Base-by-base conservation (phyloP, 345 rosid species). In the Gossypium turneri region DNA sequence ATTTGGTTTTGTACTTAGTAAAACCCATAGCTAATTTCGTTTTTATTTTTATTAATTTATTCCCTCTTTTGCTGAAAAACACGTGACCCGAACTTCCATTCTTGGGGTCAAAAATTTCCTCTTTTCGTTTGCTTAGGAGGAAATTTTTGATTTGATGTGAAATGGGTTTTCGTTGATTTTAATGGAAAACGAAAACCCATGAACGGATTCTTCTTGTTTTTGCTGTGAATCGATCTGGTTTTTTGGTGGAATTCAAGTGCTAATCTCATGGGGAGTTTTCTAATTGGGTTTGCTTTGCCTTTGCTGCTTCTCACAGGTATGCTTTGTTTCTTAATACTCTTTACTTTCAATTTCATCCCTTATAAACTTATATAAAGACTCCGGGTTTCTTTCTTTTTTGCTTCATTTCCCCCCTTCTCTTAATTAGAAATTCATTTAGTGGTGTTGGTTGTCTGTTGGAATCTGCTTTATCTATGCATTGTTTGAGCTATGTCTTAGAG, bases 241-340 rank as follows among this genome's bases (percentile, higher is more conserved):
- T 52, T 75, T 57, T 75, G 70, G 81, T 73, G 71, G 77, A 25
- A 70, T 66, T 66, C 9, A 67, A 53, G 58, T 19, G 75, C 70
- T 59, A 47, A 69, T 80, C 73, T 72, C 74, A 90, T 90, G 94
- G 90, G 82, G 83, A 83, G 78, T 75, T 87, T 87, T 73, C 82
- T 91, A 66, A 79, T 81, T 57, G 94, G 98, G 77, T 88, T 88
- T 82, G 83, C 89, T 74, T 81, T 93, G 82, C 98, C 97, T 80
- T 75, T 88, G 81, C 83, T 93, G 72, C 94, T 91, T 81, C 79
- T 91, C 25, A 79, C 92, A 70, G 93, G 98, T 87, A 71, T 1
- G 72, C 45, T 43, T 59, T 52, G 45, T 16, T 58, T 67, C 50
- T 53, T 52, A 34, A 29, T 45, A 78, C 15, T 6, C 16, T 24